Evolutionary conservation across 2,329 filamentous ascomycete species (phyloP).

Genomic region (Fusarium sororula): DNA sequence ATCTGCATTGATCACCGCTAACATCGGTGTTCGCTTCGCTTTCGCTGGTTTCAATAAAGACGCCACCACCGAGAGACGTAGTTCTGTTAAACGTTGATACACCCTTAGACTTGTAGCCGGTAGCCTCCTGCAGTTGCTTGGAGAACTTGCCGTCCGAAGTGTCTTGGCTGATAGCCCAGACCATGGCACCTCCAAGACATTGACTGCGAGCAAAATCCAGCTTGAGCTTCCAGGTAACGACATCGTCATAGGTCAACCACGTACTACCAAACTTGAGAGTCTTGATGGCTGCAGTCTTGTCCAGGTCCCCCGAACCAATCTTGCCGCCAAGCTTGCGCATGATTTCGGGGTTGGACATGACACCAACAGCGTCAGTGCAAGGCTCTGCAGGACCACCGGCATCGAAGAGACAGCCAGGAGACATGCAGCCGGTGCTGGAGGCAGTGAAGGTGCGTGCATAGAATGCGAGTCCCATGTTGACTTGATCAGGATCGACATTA

Average conservation of each 20-base stretch:
- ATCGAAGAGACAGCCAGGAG: neutral
- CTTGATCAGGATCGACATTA: neutral
- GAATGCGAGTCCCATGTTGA: constrained; percentile 21
- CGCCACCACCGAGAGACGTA: neutral
- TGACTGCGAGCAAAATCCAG: neutral
- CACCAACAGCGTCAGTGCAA: neutral
- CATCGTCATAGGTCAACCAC: constrained; percentile 12
- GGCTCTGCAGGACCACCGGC: neutral
- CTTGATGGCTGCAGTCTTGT: neutral
- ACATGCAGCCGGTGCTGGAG: neutral
- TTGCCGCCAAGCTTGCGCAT: neutral
- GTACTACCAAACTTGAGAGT: neutral
- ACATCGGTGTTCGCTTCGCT: neutral
- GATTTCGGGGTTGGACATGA: neutral
- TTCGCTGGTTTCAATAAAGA: neutral
- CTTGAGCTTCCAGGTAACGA: constrained; percentile 6
- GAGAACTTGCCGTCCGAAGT: neutral
- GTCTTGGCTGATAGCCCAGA: constrained; percentile 20
- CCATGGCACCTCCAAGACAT: constrained; percentile 18
- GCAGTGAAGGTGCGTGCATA: neutral
- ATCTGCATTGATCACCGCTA: too few relatives aligned
- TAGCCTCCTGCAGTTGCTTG: neutral
- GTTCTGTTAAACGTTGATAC: neutral
- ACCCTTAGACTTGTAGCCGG: neutral
- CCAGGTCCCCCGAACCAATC: neutral